Evolutionary conservation across 1,284 basidiomycete genomes (phyloP).

Genomic region (Irpex lacteus): DNA sequence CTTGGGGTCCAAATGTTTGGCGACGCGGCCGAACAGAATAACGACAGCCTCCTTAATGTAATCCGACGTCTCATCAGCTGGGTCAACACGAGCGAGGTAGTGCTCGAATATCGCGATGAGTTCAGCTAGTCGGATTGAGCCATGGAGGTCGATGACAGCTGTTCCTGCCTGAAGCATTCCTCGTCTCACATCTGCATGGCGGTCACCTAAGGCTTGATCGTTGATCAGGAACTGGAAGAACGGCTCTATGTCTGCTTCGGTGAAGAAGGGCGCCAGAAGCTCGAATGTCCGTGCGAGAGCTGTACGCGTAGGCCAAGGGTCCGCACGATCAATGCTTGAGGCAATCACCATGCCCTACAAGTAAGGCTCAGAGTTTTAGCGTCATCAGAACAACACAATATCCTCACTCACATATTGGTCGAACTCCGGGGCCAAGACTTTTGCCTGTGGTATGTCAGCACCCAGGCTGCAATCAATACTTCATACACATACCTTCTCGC

Average conservation of each 20-base stretch:
- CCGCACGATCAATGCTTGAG: slow-evolving; percentile 84
- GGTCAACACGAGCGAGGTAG: slow-evolving; percentile 64
- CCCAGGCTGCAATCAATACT: not conserved
- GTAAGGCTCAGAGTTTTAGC: not conserved
- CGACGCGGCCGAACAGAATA: slow-evolving; percentile 92
- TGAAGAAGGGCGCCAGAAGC: slow-evolving; percentile 68
- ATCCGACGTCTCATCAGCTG: slow-evolving; percentile 75
- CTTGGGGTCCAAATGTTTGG: slow-evolving; percentile 79
- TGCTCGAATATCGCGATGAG: slow-evolving; percentile 87
- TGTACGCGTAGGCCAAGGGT: slow-evolving; percentile 87
- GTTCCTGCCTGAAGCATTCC: slow-evolving; percentile 88
- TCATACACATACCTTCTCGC: slow-evolving; percentile 61
- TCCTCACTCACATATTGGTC: slow-evolving; percentile 73
- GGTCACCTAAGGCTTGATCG: slow-evolving; percentile 87
- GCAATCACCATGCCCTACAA: slow-evolving; percentile 90
- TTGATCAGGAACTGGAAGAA: slow-evolving; percentile 90
- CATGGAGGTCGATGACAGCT: slow-evolving; percentile 82
- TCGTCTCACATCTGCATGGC: slow-evolving; percentile 77
- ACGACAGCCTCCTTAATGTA: slow-evolving; percentile 94
- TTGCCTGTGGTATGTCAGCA: slow-evolving; percentile 46
- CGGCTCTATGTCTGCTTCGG: slow-evolving; percentile 63
- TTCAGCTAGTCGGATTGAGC: slow-evolving; percentile 67
- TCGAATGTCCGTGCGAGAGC: slow-evolving; percentile 77
- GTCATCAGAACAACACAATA: not conserved
- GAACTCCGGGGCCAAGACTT: slow-evolving; percentile 85